Base-by-base conservation (phyloP, 2,329 filamentous ascomycete genomes). In the Daldinia sp. region DNA sequence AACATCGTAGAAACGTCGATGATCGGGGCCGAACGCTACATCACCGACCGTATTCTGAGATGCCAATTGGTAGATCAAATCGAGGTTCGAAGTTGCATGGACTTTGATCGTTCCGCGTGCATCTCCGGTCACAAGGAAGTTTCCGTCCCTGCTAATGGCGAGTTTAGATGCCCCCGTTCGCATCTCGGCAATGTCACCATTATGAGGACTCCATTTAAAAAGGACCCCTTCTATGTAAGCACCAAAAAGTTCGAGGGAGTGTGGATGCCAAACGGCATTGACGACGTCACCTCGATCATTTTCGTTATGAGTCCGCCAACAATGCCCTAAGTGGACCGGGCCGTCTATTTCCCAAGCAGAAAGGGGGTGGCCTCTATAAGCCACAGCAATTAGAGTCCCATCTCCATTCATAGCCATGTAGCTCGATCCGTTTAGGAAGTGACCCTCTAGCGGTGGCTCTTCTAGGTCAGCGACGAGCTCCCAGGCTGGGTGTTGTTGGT, bases 181-280 rank as follows among this genome's bases (percentile, higher is more conserved):
- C 11, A 71, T 34, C 41, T 72, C 72, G n/a, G 73, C 65, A 11
- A 62, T 51, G 15, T 75, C 68, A 37, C 69, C 70, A 4, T 72
- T 70, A 21, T 75, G 70, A 5, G 74, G 73, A 47, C 72, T 58
- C 76, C 75, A 78, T 63, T 75, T 77, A 61, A 79, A 78, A 3
- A 80, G 47, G 6, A 68, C 39, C 0, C 76, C 76, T 52, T 73
- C 74, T 13, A 70, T 67, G 48, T 75, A 72, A 5, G 77, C 34
- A 3, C 76, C 77, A 6, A 77, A 45, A 3, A 79, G 37, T 48
- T 76, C 68, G 7, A 67, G 67, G 5, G 27, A 61, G 10, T 70
- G 54, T 1, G 75, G 74, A 59, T 75, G 71, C 74, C 74, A 77
- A 8, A 62, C 59, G 11, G 68, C 43, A n/a, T 70, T 55, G 11